phyloP scores from a whole-genome alignment of 495 filamentous ascomycete species.

The Aspergillus heteromorphus region DNA sequence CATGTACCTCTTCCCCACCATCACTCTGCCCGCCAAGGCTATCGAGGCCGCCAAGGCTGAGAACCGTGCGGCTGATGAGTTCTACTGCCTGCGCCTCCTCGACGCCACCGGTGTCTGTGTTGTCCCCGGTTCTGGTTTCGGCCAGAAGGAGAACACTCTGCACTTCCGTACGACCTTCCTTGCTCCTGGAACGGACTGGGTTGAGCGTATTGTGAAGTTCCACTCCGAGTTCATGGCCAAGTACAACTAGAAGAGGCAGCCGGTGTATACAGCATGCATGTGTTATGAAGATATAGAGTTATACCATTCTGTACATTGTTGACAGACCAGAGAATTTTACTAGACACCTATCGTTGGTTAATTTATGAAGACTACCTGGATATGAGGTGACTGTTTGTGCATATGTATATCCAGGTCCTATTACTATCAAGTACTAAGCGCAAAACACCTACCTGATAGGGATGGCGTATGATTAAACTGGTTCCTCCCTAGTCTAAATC shows the following conservation, averaged over 20 bases:
- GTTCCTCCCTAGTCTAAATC: no score
- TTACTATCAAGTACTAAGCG: no score
- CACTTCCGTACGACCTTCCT: constrained; percentile 98
- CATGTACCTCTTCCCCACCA: constrained; percentile 98
- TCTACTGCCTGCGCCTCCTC: constrained; percentile 83
- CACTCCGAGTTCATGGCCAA: constrained; percentile 88
- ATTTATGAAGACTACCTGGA: not conserved
- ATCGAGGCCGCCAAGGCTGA: constrained; percentile 67
- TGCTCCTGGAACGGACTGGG: constrained; percentile 93
- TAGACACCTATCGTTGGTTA: not conserved
- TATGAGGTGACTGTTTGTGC: not conserved
- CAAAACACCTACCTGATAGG: no score
- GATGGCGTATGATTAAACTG: no score
- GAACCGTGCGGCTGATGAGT: constrained; percentile 77
- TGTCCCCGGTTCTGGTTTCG: constrained; percentile 87
- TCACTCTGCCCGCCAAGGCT: constrained; percentile 70
- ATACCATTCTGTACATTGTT: not conserved
- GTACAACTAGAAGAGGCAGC: constrained; percentile 43
- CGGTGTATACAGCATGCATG: not conserved
- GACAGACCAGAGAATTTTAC: not conserved
- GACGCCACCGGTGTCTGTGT: constrained; percentile 96
- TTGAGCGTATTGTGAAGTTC: constrained; percentile 80
- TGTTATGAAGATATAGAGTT: constrained; percentile 4
- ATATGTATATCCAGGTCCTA: not conserved
- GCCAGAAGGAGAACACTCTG: constrained; percentile 83